phyloP scores from a whole-genome alignment of 768 basidiomycete genomes.

The Rubroboletus pulcherrimus region DNA sequence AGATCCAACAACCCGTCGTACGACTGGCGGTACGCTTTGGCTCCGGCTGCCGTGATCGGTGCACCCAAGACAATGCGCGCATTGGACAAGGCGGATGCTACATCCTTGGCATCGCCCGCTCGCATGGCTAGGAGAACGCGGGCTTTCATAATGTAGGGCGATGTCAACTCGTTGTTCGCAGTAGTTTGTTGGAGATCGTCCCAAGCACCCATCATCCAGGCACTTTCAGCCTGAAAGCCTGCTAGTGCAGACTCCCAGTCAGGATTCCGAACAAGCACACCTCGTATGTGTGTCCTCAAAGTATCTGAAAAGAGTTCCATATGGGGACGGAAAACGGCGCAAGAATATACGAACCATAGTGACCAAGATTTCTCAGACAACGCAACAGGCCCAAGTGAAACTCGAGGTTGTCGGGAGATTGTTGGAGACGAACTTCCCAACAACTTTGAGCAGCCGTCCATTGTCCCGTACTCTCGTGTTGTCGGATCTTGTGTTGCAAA shows the following conservation, averaged over 20 bases:
- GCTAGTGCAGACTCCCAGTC: constrained; percentile 76
- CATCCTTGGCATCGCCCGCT: constrained; percentile 41
- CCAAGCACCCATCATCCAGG: constrained; percentile 97
- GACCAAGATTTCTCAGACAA: constrained; percentile 91
- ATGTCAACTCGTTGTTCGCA: constrained; percentile 43
- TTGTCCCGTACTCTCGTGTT: constrained; percentile 93
- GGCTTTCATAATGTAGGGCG: constrained; percentile 69
- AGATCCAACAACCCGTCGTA: constrained; percentile 86
- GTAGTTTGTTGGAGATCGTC: constrained; percentile 67
- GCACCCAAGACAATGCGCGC: constrained; percentile 74
- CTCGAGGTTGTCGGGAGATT: constrained; percentile 82
- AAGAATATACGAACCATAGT: constrained; percentile 72
- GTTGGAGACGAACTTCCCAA: constrained; percentile 94
- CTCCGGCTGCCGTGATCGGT: constrained; percentile 77
- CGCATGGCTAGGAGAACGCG: constrained; percentile 79
- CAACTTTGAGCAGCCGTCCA: constrained; percentile 99
- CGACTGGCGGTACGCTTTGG: constrained; percentile 76
- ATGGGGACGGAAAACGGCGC: background rate
- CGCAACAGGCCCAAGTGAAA: constrained; percentile 87
- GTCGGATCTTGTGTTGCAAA: constrained; percentile 92
- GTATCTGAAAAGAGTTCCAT: constrained; percentile 58
- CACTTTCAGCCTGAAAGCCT: constrained; percentile 87
- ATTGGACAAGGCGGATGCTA: constrained; percentile 49
- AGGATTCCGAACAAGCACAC: constrained; percentile 80
- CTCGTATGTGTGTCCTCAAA: constrained; percentile 88